Conservation (phyloP, 108 stramenopile species). For the Discostella stelligeroides region DNA sequence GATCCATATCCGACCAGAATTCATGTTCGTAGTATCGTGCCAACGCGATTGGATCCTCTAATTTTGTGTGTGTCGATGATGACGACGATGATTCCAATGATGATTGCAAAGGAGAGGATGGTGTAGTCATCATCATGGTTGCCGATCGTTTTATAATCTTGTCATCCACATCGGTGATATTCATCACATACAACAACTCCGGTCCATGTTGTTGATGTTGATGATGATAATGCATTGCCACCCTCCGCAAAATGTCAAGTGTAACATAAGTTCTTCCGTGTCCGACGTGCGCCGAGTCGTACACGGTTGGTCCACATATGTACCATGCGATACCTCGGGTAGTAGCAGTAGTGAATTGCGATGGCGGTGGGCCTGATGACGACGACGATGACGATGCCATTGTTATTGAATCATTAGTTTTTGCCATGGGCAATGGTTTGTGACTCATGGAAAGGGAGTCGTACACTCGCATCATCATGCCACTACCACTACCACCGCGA, state of each 20-base stretch:
- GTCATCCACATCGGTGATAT: constrained; percentile 98
- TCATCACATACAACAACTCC: constrained; percentile 81
- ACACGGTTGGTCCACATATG: constrained; percentile 98
- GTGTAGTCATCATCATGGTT: too few species aligned
- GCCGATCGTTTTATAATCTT: constrained; percentile 85
- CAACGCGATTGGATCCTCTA: constrained; percentile 63
- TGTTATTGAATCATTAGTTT: not conserved
- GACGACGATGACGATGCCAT: too few species aligned
- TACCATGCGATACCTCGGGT: constrained; percentile 88
- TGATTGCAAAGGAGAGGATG: constrained; percentile 19
- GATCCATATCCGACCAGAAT: constrained; percentile 82
- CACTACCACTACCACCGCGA: constrained; percentile 1
- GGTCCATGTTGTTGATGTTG: not conserved
- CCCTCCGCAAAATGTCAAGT: constrained; percentile 93
- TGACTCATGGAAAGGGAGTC: constrained; percentile 30
- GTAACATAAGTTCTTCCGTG: constrained; percentile 96
- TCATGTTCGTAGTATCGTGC: constrained; percentile 69
- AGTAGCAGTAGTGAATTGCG: constrained; percentile 6
- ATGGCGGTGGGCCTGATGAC: constrained; percentile 3
- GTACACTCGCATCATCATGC: constrained; percentile 29
- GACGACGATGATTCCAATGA: not conserved
- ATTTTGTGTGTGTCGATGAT: constrained; percentile 15
- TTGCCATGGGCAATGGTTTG: not conserved
- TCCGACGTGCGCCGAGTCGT: constrained; percentile 95
- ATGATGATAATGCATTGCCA: constrained; percentile 40